These are phyloP conservation scores for Aspergillus sp. DNA, from an alignment of 2,329 filamentous ascomycete genomes.

Conservation along the genomic window DNA sequence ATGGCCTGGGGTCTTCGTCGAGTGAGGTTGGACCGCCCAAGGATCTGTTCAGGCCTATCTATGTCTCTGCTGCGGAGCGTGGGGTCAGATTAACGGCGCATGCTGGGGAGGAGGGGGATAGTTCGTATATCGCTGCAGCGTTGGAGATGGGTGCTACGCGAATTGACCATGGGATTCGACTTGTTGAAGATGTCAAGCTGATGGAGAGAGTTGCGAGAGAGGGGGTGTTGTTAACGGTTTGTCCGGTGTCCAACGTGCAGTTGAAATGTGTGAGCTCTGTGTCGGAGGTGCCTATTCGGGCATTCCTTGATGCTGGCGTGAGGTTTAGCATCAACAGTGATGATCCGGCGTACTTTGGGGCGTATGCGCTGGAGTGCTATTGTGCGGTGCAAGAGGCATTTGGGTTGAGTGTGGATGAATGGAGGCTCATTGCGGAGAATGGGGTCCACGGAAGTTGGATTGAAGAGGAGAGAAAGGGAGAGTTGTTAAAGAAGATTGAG, in stretches of 20 bases:
- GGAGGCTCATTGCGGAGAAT: slow-evolving; percentile 62
- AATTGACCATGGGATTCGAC: slow-evolving; percentile 73
- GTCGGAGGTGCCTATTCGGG: slow-evolving; percentile 59
- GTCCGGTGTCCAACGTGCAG: slow-evolving; percentile 71
- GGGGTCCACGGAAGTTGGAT: slow-evolving; percentile 72
- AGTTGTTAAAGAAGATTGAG: slow-evolving; percentile 48
- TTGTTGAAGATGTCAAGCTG: slow-evolving; percentile 60
- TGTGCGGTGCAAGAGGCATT: slow-evolving; percentile 74
- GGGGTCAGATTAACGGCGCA: slow-evolving; percentile 69
- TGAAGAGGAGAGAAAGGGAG: slow-evolving; percentile 59
- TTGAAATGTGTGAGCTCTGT: slow-evolving; percentile 57
- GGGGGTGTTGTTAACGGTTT: slow-evolving; percentile 66
- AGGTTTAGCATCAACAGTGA: slow-evolving; percentile 73
- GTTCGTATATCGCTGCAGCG: slow-evolving; percentile 64
- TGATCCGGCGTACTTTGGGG: slow-evolving; percentile 74
- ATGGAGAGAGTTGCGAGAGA: slow-evolving; percentile 58
- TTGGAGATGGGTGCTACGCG: slow-evolving; percentile 64
- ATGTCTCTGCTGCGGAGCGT: slow-evolving; percentile 51
- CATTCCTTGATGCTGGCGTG: slow-evolving; percentile 63
- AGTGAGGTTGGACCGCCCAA: slow-evolving; percentile 58
- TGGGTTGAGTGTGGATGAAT: slow-evolving; percentile 61
- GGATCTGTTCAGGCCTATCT: slow-evolving; percentile 62
- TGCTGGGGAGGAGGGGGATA: slow-evolving; percentile 72
- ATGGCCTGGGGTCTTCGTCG: slow-evolving; percentile 68
- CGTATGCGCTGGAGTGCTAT: slow-evolving; percentile 74